A percentile compares a stretch with the other conserved stretches of the same genome.
These are phyloP conservation scores for Calonectria pseudoturangicola DNA, from an alignment of 2,329 filamentous ascomycete genomes.

Conservation along the genomic window DNA sequence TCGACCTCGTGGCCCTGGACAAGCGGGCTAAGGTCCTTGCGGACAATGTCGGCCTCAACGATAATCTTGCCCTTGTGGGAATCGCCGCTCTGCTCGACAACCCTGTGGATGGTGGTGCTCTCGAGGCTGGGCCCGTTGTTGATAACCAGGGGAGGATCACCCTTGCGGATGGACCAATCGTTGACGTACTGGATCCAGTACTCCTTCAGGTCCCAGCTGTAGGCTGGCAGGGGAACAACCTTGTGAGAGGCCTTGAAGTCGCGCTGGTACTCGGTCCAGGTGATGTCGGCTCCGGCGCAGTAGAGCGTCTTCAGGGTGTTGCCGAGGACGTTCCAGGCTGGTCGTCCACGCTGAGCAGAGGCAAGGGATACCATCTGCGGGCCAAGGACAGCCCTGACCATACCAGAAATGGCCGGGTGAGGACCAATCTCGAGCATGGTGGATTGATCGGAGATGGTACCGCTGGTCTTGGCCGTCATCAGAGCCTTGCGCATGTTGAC, in stretches of 20 bases:
- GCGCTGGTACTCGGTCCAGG: constrained; percentile 56
- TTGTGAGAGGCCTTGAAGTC: constrained; percentile 43
- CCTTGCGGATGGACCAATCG: constrained; percentile 83
- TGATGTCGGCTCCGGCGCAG: constrained; percentile 39
- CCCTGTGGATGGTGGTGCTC: constrained; percentile 45
- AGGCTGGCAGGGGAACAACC: constrained; percentile 79
- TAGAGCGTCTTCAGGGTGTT: constrained; percentile 40
- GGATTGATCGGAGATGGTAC: constrained; percentile 31
- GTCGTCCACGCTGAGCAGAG: constrained; percentile 39
- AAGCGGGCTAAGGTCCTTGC: constrained; percentile 45
- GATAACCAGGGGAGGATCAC: constrained; percentile 54
- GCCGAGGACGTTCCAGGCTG: constrained; percentile 39
- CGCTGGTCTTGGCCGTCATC: constrained; percentile 14
- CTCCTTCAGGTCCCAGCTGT: constrained; percentile 83
- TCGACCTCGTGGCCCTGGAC: constrained; percentile 48
- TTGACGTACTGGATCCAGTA: constrained; percentile 80
- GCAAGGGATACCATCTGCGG: constrained; percentile 43
- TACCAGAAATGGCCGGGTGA: constrained; percentile 46
- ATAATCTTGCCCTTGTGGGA: constrained; percentile 41
- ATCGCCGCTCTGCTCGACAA: constrained; percentile 45
- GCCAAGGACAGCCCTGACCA: constrained; percentile 45
- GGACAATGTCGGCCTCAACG: constrained; percentile 47
- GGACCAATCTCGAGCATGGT: constrained; percentile 48
- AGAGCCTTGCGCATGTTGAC: constrained; percentile 47
- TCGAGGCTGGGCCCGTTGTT: constrained; percentile 37